Conservation (phyloP, 768 basidiomycete genomes). For the Naganishia vaughanmartiniae region DNA sequence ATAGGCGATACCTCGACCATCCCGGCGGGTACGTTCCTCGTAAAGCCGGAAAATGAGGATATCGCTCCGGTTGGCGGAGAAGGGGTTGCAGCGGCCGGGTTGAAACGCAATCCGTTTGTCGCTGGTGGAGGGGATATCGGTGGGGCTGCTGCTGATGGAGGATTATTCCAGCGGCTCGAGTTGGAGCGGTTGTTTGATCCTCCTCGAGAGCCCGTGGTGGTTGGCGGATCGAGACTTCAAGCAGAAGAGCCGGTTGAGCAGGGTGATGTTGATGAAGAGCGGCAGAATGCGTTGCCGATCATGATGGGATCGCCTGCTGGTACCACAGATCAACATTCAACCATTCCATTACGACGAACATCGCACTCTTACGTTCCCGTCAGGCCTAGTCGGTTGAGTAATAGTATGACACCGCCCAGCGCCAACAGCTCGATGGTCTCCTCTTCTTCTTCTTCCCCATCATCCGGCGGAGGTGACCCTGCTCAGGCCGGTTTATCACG, state of each 20-base stretch:
- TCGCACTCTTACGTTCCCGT: slow-evolving; percentile 49
- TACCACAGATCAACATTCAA: background rate
- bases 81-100: slow-evolving; percentile 36
- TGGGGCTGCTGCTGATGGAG: slow-evolving; percentile 33
- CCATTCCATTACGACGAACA: slow-evolving; percentile 24
- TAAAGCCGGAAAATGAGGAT: slow-evolving; percentile 40
- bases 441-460: slow-evolving; percentile 10
- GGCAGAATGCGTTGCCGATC: background rate
- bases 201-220: slow-evolving; percentile 62
- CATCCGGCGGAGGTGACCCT: background rate
- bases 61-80: slow-evolving; percentile 42
- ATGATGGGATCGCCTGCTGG: background rate
- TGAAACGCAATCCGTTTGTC: slow-evolving; percentile 32
- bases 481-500: background rate
- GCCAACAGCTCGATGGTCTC: slow-evolving; percentile 28
- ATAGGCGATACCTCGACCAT: slow-evolving; percentile 38
- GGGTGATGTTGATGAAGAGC: background rate
- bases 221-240: background rate
- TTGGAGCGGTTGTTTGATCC: slow-evolving; percentile 92
- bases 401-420: slow-evolving; percentile 45
- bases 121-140: slow-evolving; percentile 18
- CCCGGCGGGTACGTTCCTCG: slow-evolving; percentile 33
- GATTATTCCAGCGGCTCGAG: slow-evolving; percentile 78
- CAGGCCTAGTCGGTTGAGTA: slow-evolving; percentile 46
- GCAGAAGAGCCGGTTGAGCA: background rate